Evolutionary conservation across 1,284 basidiomycete species (phyloP), one percentile per base, ranked within the genome.

Genomic region (Trametes sp.): DNA sequence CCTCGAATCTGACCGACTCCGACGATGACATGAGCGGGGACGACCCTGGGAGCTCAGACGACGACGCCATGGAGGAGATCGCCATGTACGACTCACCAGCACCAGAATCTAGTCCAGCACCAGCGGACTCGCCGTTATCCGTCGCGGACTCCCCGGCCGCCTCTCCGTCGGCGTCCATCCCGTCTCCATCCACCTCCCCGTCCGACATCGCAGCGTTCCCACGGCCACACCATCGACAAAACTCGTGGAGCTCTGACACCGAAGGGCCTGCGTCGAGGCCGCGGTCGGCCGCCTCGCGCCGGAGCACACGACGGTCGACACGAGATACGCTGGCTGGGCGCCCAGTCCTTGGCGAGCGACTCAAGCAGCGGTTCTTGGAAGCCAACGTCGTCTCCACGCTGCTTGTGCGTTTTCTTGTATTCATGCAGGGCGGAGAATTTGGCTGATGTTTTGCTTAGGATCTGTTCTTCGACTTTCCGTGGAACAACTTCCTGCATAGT

Each of bases 401-500:
- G 62, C 79, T 97, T 69, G 94, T 94, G 64, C 70, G 89, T 80
- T 49, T 13, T 9, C 29, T n/a, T 13, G n/a, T 1, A 7, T 46
- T 11, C 24, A 10, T 38, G 45, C 57, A n/a, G n/a, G n/a, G n/a
- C n/a, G n/a, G 6, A 60, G 41, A 55, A 44, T n/a, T 42, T n/a
- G 16, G 2, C 57, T 64, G 33, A 62, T 8, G 24, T 19, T 7
- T 7, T 31, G 9, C 8, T 21, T 2, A 95, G 92, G 92, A 96
- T 70, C 81, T 98, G 42, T 98, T 99, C 82, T 98, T 98, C 75
- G 89, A 94, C 64, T 98, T 92, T 72, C 95, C 96, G 0, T 96
- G 95, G 92, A 98, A 99, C 80, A 98, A 99, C 74, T 98, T 99
- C 75, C 79, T 99, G 45, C 98, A 99, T 76, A 96, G 95, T 71